Evolutionary conservation across 2,329 filamentous ascomycete species (phyloP).

Genomic region (Nemania sp.): DNA sequence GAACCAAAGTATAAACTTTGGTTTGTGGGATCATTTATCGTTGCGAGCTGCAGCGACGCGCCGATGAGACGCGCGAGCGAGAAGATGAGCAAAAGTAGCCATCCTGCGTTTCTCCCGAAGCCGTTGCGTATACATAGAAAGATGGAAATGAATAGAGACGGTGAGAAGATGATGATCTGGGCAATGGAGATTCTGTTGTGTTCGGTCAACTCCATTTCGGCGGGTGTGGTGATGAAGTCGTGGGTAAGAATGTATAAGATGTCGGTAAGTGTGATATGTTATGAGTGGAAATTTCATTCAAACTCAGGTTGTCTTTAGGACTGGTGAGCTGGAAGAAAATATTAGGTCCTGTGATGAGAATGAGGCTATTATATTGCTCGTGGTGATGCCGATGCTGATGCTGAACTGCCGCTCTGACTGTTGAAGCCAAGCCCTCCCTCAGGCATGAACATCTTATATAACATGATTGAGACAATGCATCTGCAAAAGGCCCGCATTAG

Average conservation of each 20-base stretch:
- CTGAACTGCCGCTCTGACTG: not conserved
- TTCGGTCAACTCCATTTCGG: conserved; percentile 33
- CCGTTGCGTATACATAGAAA: conserved; percentile 49
- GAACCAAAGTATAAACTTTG: conserved; percentile 46
- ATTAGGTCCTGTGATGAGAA: not conserved
- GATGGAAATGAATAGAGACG: conserved; percentile 41
- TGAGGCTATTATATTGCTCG: not conserved
- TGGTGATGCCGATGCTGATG: not conserved
- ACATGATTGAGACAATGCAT: not conserved
- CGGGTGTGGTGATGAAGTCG: not conserved
- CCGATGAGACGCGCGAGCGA: conserved; percentile 55
- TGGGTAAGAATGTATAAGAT: not conserved
- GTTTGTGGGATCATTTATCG: conserved; percentile 46
- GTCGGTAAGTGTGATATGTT: no score
- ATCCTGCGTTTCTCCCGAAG: conserved; percentile 51
- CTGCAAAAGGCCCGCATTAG: not conserved
- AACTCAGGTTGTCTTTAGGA: not conserved
- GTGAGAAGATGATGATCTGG: conserved; percentile 47
- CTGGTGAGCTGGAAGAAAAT: not conserved
- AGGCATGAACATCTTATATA: conserved; percentile 15
- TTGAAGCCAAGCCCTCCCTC: not conserved
- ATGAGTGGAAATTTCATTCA: not conserved
- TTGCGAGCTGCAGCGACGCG: conserved; percentile 52
- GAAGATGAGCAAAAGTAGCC: conserved; percentile 58
- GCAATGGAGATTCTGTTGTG: conserved; percentile 46